Percentiles rank a stretch among this genome's conserved stretches.
Conservation (phyloP, 2,329 filamentous ascomycete genomes). For the Byssochlamys sp. region DNA sequence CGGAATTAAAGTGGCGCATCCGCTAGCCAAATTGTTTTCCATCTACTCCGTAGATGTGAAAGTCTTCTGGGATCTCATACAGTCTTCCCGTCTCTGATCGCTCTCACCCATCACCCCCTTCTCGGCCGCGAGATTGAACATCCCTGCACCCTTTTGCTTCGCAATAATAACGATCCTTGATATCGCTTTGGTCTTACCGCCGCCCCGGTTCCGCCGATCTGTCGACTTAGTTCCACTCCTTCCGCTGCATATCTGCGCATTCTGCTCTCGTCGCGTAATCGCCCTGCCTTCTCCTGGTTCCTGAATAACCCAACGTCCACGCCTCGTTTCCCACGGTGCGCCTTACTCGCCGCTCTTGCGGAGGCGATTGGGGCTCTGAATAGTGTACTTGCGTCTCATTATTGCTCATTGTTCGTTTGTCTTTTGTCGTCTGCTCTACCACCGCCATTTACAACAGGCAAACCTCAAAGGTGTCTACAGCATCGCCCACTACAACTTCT, state of each 20-base stretch:
- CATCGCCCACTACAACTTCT: neutral
- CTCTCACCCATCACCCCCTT: neutral
- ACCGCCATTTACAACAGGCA: neutral
- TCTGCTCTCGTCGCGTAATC: neutral
- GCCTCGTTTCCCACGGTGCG: neutral
- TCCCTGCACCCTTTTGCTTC: neutral
- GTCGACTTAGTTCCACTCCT: neutral
- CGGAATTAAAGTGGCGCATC: constrained; percentile 2
- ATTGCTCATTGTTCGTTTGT: neutral
- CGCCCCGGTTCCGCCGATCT: neutral
- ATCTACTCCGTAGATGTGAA: neutral
- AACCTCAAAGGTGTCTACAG: neutral
- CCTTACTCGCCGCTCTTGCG: neutral
- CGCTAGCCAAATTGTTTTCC: constrained; percentile 4
- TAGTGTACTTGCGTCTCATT: neutral
- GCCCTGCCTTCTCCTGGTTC: neutral
- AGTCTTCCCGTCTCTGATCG: neutral
- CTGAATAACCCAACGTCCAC: neutral
- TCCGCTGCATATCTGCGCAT: neutral
- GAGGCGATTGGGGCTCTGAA: neutral
- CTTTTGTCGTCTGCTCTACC: neutral
- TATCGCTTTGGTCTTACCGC: neutral
- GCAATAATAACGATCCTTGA: neutral
- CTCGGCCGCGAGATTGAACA: neutral
- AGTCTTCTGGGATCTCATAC: neutral